Evolutionary conservation across 768 basidiomycete genomes (phyloP).

Genomic region (Sistotremastrum niveocremeum): DNA sequence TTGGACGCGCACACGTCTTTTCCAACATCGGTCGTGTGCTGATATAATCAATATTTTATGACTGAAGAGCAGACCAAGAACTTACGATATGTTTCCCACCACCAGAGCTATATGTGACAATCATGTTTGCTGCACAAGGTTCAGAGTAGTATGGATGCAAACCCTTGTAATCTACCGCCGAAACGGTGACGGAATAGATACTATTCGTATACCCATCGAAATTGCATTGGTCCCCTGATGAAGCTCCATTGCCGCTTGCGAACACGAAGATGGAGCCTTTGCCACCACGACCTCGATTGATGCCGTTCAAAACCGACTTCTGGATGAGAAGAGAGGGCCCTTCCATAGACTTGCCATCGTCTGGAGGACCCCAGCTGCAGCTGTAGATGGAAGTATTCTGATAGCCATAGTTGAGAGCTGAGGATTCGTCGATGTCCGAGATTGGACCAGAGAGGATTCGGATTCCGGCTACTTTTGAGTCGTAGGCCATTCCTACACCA

Average conservation of each 20-base stretch:
- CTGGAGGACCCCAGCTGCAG: constrained; percentile 97
- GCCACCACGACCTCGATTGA: constrained; percentile 77
- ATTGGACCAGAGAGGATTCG: constrained; percentile 93
- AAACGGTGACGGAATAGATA: constrained; percentile 91
- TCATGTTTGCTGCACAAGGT: constrained; percentile 92
- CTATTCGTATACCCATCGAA: constrained; percentile 99
- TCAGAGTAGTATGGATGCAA: constrained; percentile 96
- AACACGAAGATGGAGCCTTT: constrained; percentile 95
- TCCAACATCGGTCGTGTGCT: constrained; percentile 94
- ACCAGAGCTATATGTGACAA: constrained; percentile 93
- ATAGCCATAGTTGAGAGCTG: constrained; percentile 87
- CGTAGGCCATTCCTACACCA: constrained; percentile 87
- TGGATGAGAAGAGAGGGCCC: constrained; percentile 82
- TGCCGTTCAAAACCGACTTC: constrained; percentile 88
- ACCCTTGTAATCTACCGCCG: constrained; percentile 89
- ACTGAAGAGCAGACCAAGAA: constrained; percentile 8
- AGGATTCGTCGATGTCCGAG: constrained; percentile 90
- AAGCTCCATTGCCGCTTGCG: constrained; percentile 92
- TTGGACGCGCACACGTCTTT: constrained; percentile 62
- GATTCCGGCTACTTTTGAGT: constrained; percentile 83
- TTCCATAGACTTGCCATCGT: constrained; percentile 92
- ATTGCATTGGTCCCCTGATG: constrained; percentile 90
- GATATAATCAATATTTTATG: constrained; percentile 8
- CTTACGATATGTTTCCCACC: constrained; percentile 86
- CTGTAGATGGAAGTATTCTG: constrained; percentile 88